Percentiles rank a stretch among this genome's conserved stretches.
phyloP scores from a whole-genome alignment of 208 protist genomes.

The Leptomonas pyrrhocoris region DNA sequence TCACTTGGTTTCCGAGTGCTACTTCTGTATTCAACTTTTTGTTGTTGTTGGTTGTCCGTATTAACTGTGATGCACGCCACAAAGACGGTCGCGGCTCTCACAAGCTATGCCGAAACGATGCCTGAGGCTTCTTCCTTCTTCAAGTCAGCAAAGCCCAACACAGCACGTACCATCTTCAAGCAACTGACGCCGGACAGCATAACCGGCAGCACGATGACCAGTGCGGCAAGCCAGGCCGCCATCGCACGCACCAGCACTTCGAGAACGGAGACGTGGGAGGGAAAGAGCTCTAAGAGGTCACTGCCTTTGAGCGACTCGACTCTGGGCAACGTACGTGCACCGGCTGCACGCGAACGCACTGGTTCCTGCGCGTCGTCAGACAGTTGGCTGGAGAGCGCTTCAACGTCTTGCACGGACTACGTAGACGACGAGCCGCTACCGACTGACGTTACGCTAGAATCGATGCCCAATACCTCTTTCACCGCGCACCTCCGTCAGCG shows the following conservation, averaged over 20 bases:
- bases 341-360: not conserved
- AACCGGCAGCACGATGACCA: not conserved
- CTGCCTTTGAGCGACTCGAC: too few species aligned
- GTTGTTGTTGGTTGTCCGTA: not conserved
- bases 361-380: not conserved
- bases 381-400: not conserved
- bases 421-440: conserved; percentile 1
- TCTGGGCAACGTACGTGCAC: not conserved
- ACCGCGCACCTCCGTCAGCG: conserved; percentile 11
- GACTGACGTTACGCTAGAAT: not conserved
- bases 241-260: not conserved
- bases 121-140: not conserved
- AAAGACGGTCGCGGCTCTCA: not conserved
- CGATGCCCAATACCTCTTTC: conserved; percentile 4
- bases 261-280: not conserved
- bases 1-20: too few species aligned
- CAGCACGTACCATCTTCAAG: not conserved
- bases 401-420: not conserved
- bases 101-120: conserved; percentile 7
- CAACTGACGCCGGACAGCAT: too few species aligned
- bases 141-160: not conserved
- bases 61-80: not conserved
- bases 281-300: too few species aligned
- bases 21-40: not conserved
- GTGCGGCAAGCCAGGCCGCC: not conserved